Evolutionary conservation across 2,329 filamentous ascomycete species (phyloP), one percentile per base, ranked within the genome.

Genomic region (Albophoma yamanashiensis): DNA sequence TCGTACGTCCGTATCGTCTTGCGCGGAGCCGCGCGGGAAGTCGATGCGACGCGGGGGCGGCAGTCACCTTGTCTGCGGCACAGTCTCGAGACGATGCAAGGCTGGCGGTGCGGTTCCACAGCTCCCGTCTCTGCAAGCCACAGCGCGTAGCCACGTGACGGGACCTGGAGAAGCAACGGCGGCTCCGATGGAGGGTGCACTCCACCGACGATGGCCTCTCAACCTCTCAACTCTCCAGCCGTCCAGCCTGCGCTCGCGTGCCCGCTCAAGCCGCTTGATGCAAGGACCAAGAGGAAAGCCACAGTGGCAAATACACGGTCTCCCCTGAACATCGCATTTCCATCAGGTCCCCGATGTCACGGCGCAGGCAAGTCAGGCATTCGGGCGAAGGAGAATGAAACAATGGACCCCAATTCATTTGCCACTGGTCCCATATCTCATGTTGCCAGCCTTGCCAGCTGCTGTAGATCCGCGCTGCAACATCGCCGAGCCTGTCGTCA

Each of bases 121-220:
- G 45, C 25, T 50, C 25, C 25, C 25, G 47, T 11, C 7, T 31
- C 47, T 52, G 50, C 50, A 66, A 68, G 63, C 63, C 68, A 67
- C 65, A 65, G 64, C 63, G 64, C 62, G 57, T 57, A 58, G 11
- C 55, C 66, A 68, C 67, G 67, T 68, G 68, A 68, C 27, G 43
- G 53, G 50, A 20, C 27, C 31, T n/a, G 42, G 52, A 55, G 27
- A 34, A 34, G 47, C 17, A 15, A 11, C n/a, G 27, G 27, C 3
- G 27, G 27, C 27, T 5, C 27, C 27, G 27, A 31, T 31, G 27
- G 27, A 5, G 5, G 27, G 27, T 5, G 27, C 27, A 50, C 25
- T 50, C 25, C 25, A 31, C 14, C 25, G 25, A 52, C 31, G 15
- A n/a, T 43, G 47, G 27, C 25, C 45, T 27, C n/a, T n/a, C n/a